Evolutionary conservation across 495 filamentous ascomycete genomes (phyloP), one percentile per base, ranked within the genome.

Genomic region (Aspergillus cavernicola): DNA sequence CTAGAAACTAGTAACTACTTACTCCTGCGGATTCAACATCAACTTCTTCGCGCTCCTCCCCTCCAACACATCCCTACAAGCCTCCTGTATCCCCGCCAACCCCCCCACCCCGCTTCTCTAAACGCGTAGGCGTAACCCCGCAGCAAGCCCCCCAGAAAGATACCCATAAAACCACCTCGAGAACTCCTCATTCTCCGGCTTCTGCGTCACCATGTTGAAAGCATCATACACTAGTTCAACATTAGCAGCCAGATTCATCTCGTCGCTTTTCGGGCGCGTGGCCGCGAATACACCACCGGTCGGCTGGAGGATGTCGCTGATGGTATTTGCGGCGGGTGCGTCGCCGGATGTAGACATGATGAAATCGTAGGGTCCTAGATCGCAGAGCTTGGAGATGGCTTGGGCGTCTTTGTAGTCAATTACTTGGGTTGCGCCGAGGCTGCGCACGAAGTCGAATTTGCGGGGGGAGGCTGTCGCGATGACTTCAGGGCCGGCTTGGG

Each of bases 401-500:
- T 9, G 9, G 11, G 7, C 6, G 31, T 33, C 31, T n/a, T 33
- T 33, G 62, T 88, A 85, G 65, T 88, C 83, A 44, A 84, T 79
- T 1, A 74, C 78, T 12, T 70, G 39, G 20, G 47, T 68, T 0
- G 84, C 85, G 5, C 85, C 83, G 0, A 85, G 71, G 1, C 48
- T 56, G 50, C 73, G 75, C 31, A 80, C 62, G 45, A 73, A 76
- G 0, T 75, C 74, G 38, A 78, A 74, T 59, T 87, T 87, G 52
- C 69, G 69, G 4, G 67, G 63, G 2, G 74, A 78, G 0, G 79
- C 70, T 0, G 81, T 84, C 0, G 78, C 66, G 32, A 85, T 61
- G 4, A 87, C 84, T 11, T 78, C 74, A 20, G 77, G 76, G 2
- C 85, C 85, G 0, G 83, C 72, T 1, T 77, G 74, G 1, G 68